Evolutionary conservation across 2,329 filamentous ascomycete species (phyloP), one percentile per base, ranked within the genome.

Genomic region (Penicillium sp.): DNA sequence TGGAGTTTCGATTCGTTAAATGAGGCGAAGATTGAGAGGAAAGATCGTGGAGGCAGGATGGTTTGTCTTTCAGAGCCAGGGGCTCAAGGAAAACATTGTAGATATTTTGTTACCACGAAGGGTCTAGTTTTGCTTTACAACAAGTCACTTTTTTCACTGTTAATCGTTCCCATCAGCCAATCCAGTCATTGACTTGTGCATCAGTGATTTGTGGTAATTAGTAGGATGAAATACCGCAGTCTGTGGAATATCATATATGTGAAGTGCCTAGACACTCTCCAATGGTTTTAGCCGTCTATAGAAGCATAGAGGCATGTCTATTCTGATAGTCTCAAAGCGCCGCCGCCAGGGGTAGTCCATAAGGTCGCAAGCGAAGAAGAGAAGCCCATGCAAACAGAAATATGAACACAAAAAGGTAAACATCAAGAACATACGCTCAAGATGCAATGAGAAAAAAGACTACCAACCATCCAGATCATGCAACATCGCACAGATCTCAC

Each of bases 91-190:
- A 63, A 68, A 65, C 54, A 65, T 60, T 75, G 73, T 75, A 75
- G 73, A 75, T 75, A 75, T 74, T 71, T 66, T 66, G 71, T 62
- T 62, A 70, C 66, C 65, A 57, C 62, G 64, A 71, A 63, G 60
- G 63, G 57, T 65, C 64, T 67, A 64, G 66, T 71, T 70, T 61
- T 61, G 69, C 67, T 61, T 68, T 64, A 59, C 65, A 71, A 68
- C 55, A 58, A 57, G 57, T 64, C 53, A 65, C 53, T 58, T 62
- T 63, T 56, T 54, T 62, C 30, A 22, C 19, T 49, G 49, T 59
- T 54, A 45, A 14, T 51, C 43, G n/a, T 1, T 49, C n/a, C n/a
- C 22, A 14, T n/a, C 8, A 51, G 43, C 28, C 4, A 11, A 25
- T 26, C 28, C 7, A 43, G 8, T 19, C 19, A 19, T 5, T 8